phyloP scores from a whole-genome alignment of 306 rosid species.

The Lagenaria siceraria region DNA sequence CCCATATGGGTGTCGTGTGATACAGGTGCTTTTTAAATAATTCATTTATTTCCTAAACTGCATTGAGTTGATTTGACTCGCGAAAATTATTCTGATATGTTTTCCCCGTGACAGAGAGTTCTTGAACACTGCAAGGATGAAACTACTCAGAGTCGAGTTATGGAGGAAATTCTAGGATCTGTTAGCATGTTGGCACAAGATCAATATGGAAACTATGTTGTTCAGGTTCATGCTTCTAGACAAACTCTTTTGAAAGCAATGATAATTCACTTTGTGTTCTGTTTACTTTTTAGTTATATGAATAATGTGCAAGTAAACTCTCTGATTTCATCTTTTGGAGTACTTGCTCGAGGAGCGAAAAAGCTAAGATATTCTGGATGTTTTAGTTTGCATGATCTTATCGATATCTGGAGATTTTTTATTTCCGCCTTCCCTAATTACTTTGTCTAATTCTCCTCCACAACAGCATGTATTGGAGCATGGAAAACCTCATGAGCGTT shows the following conservation, averaged over 20 bases:
- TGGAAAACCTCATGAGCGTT: slow-evolving; percentile 86
- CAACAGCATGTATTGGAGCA: slow-evolving; percentile 79
- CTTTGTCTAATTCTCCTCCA: not conserved
- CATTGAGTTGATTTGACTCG: not conserved
- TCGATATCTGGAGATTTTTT: not conserved
- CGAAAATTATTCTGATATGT: not conserved
- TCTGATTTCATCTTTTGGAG: not conserved
- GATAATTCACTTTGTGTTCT: not conserved
- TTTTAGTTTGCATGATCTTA: not conserved
- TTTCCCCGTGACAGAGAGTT: slow-evolving; percentile 46
- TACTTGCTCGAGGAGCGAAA: not conserved
- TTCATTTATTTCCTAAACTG: not conserved
- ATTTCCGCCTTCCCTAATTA: not conserved
- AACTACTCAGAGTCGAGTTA: slow-evolving; percentile 59
- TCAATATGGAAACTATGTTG: slow-evolving; percentile 95
- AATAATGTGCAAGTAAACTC: not conserved
- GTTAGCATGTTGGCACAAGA: slow-evolving; percentile 95
- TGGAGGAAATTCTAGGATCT: slow-evolving; percentile 90
- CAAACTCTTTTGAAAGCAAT: not conserved
- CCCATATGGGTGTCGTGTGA: slow-evolving; percentile 91
- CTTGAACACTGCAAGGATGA: slow-evolving; percentile 74
- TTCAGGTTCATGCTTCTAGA: slow-evolving; percentile 49
- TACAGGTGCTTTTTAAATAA: not conserved
- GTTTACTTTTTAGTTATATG: not conserved
- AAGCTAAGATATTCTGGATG: not conserved